A percentile compares a stretch with the other conserved stretches of the same genome.
These are phyloP conservation scores for Globisporangium nunn DNA, from an alignment of 352 stramenopile species.

Conservation along the genomic window DNA sequence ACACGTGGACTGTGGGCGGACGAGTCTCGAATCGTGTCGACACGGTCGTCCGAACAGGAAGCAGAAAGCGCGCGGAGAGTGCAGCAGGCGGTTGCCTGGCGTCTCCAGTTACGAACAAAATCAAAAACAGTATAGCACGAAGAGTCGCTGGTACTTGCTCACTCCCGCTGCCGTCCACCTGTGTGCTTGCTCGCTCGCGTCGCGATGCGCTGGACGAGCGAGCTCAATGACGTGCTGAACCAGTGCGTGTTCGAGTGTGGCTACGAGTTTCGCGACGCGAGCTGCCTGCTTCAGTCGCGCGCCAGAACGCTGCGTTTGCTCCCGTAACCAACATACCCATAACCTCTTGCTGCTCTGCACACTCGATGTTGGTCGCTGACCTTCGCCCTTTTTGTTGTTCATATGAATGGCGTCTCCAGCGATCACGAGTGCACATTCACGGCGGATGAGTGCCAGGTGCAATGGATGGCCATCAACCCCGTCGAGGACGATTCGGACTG, in stretches of 20 bases:
- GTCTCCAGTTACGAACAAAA: too few relatives aligned
- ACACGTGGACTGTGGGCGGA: too few relatives aligned
- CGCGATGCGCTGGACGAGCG: conserved; percentile 54
- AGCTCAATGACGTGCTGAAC: conserved; percentile 59
- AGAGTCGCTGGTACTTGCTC: too few relatives aligned
- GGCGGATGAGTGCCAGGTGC: conserved; percentile 43
- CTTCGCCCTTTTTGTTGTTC: too few relatives aligned
- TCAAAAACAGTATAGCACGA: too few relatives aligned
- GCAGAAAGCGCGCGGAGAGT: too few relatives aligned
- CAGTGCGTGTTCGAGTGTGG: conserved; percentile 69
- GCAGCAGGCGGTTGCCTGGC: too few relatives aligned
- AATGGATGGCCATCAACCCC: conserved; percentile 68
- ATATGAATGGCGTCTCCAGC: conserved; percentile 1
- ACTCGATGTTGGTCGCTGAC: too few relatives aligned
- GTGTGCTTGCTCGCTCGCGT: neutral
- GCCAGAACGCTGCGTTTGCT: conserved; percentile 36
- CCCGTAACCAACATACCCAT: conserved; percentile 12
- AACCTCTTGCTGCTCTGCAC: too few relatives aligned
- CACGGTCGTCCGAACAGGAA: too few relatives aligned
- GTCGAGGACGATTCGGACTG: conserved; percentile 25
- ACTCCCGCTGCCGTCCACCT: neutral
- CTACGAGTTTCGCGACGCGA: conserved; percentile 57
- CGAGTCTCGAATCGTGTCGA: too few relatives aligned
- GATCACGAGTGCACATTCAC: conserved; percentile 23
- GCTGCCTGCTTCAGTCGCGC: conserved; percentile 29